phyloP scores from a whole-genome alignment of 805 yeast genomes.

The Wickerhamiella spandovensis region DNA sequence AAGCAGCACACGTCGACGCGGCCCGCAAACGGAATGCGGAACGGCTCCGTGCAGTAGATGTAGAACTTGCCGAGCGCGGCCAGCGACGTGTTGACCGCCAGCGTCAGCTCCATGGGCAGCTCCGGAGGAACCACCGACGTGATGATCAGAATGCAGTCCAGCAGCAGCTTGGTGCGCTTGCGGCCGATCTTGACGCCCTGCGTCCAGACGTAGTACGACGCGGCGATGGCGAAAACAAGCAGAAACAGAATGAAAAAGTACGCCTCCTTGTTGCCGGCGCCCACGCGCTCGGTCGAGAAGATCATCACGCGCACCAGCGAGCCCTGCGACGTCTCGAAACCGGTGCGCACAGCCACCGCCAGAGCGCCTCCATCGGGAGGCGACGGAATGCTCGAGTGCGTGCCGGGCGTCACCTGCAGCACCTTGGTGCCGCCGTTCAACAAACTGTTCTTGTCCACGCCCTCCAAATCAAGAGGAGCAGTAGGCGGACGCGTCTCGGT shows the following conservation, averaged over 20 bases:
- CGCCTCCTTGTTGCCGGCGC: slow-evolving; percentile 92
- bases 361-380: slow-evolving; percentile 90
- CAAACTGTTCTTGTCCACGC: slow-evolving; percentile 76
- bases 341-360: slow-evolving; percentile 83
- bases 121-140: slow-evolving; percentile 99
- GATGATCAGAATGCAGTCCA: slow-evolving; percentile 89
- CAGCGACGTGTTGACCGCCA: slow-evolving; percentile 92
- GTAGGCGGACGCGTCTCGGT: slow-evolving; percentile 65
- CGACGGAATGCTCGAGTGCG: slow-evolving; percentile 31
- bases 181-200: slow-evolving; percentile 96
- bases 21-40: slow-evolving; percentile 95
- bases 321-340: slow-evolving; percentile 98
- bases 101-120: slow-evolving; percentile 95
- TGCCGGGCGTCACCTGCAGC: slow-evolving; percentile 73
- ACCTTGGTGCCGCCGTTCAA: slow-evolving; percentile 95
- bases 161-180: slow-evolving; percentile 78
- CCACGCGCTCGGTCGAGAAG: slow-evolving; percentile 89
- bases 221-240: slow-evolving; percentile 82
- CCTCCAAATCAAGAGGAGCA: slow-evolving; percentile 60
- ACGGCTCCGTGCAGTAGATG: slow-evolving; percentile 95
- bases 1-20: slow-evolving; percentile 97
- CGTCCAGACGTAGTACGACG: slow-evolving; percentile 96
- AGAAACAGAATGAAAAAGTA: slow-evolving; percentile 82
- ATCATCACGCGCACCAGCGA: slow-evolving; percentile 95
- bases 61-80: slow-evolving; percentile 76